Percentiles rank a stretch among this genome's conserved stretches.
Conservation (phyloP, 1,284 basidiomycete genomes). For the Ustilago loliicola region DNA sequence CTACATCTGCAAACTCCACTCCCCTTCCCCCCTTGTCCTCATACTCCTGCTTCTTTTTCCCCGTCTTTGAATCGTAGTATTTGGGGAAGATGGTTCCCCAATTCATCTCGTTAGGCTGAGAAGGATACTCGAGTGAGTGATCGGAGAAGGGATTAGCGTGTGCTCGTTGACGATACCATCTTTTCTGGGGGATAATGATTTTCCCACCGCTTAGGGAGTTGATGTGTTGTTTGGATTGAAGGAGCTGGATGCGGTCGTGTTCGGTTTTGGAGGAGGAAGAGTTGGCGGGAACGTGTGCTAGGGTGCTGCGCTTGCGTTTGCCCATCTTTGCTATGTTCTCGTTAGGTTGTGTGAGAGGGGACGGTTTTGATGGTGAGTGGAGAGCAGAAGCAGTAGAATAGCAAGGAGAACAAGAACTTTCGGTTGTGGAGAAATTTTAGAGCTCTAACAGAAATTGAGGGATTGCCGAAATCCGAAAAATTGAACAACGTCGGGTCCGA, state of each 20-base stretch:
- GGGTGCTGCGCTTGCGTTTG: conserved; percentile 36
- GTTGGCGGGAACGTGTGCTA: conserved; percentile 34
- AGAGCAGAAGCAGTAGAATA: neutral
- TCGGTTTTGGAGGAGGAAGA: conserved; percentile 33
- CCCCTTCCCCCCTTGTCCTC: conserved; percentile 69
- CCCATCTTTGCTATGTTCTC: conserved; percentile 24
- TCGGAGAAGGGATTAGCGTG: conserved; percentile 99
- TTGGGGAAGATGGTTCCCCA: conserved; percentile 89
- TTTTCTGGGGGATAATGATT: conserved; percentile 78
- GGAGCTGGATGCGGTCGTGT: conserved; percentile 39
- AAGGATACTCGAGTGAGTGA: conserved; percentile 89
- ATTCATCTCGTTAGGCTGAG: conserved; percentile 83
- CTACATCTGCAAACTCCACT: conserved; percentile 96
- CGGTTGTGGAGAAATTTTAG: neutral
- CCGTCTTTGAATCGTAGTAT: conserved; percentile 72
- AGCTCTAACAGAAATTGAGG: neutral
- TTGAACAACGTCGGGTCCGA: conserved; percentile 19
- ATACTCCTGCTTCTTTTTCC: conserved; percentile 12
- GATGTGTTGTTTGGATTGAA: conserved; percentile 55
- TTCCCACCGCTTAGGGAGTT: conserved; percentile 56
- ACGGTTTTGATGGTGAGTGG: neutral
- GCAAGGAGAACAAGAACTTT: neutral
- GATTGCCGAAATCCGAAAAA: conserved; percentile 10
- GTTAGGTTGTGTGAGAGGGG: neutral
- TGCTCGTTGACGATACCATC: conserved; percentile 94